Base-by-base conservation (phyloP, 140 eudicot genomes). In the Oenanthe javanica region DNA sequence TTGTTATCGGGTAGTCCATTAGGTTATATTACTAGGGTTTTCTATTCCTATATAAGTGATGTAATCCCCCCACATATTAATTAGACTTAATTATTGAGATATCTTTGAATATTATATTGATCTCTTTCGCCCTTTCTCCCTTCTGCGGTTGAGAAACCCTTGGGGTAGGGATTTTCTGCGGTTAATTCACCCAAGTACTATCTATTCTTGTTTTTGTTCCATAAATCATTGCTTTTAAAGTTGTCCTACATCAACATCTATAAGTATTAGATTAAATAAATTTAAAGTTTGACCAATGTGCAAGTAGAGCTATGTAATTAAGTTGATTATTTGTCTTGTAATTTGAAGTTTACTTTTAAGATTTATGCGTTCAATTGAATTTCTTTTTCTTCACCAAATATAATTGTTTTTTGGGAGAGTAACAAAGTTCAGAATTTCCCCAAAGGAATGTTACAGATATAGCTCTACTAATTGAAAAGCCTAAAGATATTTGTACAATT, bases 261-360 rank as follows among this genome's bases (percentile, higher is more conserved):
- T 3, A 59, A 63, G 31, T 23, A 23, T 63, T 23, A 63, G 14
- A 63, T 16, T 55, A 55, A 15, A 55, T 16, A 18, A 16, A 18
- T 55, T 16, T 63, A 9, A 63, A 8, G 13, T 23, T 16, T n/a
- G 71, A 63, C 38, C 71, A n/a, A 63, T 9, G 13, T 61, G 23
- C n/a, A 9, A 23, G 23, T 8, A 59, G 8, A 59, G 27, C 70
- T 9, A 61, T n/a, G 38, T 25, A 15, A 14, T 19, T 55, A 10
- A 23, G 71, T n/a, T 63, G 15, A 63, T 63, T 63, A 63, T 63
- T 61, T 63, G 71, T 63, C 71, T 63, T 63, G 71, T 23, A 63
- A 63, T n/a, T 25, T 55, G 36, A 63, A n/a, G 38, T 63, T 8
- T 6, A 63, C 38, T 63, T 63, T 61, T 61, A 4, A 63, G 12